Percentiles rank a stretch among this genome's conserved stretches.
phyloP scores from a whole-genome alignment of 257 asterid genomes.

The Solanum piurae region DNA sequence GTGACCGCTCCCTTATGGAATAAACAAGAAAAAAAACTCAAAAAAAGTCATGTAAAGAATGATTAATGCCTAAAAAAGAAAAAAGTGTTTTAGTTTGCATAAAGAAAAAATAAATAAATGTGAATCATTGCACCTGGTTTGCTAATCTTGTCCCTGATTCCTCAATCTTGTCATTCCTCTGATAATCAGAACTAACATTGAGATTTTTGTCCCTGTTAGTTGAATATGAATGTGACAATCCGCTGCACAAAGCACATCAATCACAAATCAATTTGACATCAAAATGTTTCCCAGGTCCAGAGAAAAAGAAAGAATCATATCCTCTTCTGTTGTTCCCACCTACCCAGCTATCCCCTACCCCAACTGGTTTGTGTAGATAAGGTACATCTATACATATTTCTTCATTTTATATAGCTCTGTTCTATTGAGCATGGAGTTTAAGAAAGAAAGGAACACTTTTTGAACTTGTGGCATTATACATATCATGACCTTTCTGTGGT shows the following conservation, averaged over 20 bases:
- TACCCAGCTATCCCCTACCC: not conserved
- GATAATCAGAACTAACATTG: constrained; percentile 15
- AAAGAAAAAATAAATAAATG: not conserved
- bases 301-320: not conserved
- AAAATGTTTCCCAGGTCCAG: not conserved
- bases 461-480: not conserved
- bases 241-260: constrained; percentile 28
- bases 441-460: not conserved
- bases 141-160: constrained; percentile 31
- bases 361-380: not conserved
- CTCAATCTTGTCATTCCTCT: constrained; percentile 38
- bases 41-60: not conserved
- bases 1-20: constrained; percentile 42
- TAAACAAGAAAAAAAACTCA: not conserved
- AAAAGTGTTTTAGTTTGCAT: not conserved
- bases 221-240: constrained; percentile 90
- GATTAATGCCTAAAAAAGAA: not conserved
- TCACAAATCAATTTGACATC: not conserved
- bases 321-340: not conserved
- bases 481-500: not conserved
- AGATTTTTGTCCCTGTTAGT: constrained; percentile 50
- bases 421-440: not conserved
- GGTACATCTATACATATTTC: not conserved
- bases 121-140: constrained; percentile 32
- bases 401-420: not conserved